Conservation (phyloP, 2,329 filamentous ascomycete genomes). For the Dactylellina haptotyla region DNA sequence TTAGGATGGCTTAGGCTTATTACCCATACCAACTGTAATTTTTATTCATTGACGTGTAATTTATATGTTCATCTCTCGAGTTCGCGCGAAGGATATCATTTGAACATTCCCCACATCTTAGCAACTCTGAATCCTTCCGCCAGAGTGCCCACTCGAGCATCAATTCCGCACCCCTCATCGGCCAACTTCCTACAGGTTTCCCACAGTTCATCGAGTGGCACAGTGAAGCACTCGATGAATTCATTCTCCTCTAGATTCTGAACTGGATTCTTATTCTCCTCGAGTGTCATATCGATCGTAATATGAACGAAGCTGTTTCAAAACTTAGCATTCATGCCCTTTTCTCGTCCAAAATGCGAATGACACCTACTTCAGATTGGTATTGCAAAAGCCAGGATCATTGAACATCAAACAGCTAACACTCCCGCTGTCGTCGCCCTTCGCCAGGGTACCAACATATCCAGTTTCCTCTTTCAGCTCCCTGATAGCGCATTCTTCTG, state of each 20-base stretch:
- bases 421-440: slow-evolving; percentile 55
- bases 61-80: too few relatives aligned
- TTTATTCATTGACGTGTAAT: too few relatives aligned
- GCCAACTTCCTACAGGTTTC: slow-evolving; percentile 64
- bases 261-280: slow-evolving; percentile 64
- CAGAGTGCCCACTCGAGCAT: slow-evolving; percentile 61
- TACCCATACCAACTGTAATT: too few relatives aligned
- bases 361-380: slow-evolving; percentile 54
- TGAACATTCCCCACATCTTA: slow-evolving; percentile 60
- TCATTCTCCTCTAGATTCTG: slow-evolving; percentile 66
- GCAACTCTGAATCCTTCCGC: slow-evolving; percentile 62
- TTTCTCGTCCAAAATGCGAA: not conserved
- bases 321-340: not conserved
- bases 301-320: slow-evolving; percentile 64
- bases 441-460: slow-evolving; percentile 68
- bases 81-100: slow-evolving; percentile 12
- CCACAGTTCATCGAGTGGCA: slow-evolving; percentile 64
- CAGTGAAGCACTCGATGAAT: slow-evolving; percentile 67
- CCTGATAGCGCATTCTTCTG: slow-evolving; percentile 71
- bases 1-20: too few relatives aligned
- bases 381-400: slow-evolving; percentile 57
- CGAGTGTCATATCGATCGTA: slow-evolving; percentile 63
- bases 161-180: slow-evolving; percentile 61
- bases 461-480: slow-evolving; percentile 76
- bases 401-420: slow-evolving; percentile 59